Evolutionary conservation across 2,329 filamentous ascomycete species (phyloP), one percentile per base, ranked within the genome.

Genomic region (Camillea tinctor): DNA sequence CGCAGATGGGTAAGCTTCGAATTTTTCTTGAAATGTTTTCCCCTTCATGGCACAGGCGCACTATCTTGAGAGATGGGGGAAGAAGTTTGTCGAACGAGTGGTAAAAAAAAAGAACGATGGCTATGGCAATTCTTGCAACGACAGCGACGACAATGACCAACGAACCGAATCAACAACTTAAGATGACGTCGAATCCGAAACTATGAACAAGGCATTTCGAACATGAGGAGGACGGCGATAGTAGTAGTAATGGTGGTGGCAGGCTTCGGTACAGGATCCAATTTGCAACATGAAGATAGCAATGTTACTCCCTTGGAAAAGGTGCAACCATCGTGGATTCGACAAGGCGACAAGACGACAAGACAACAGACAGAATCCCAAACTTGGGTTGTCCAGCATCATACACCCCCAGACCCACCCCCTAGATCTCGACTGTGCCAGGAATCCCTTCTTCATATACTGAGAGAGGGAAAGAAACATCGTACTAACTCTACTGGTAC

Each of bases 401-500:
- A n/a, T n/a, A n/a, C n/a, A n/a, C n/a, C n/a, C n/a, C n/a, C n/a
- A n/a, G 24, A 26, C 24, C 8, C 24, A 26, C 8, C 24, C 26
- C 24, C 17, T 44, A 11, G 3, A 44, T 17, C 6, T 44, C 5
- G 36, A 44, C 13, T n/a, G 6, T 44, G 36, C 36, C 17, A n/a
- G 17, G 36, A n/a, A 44, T n/a, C 11, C 5, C 36, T 40, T n/a
- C 36, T 44, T 11, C n/a, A 11, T n/a, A n/a, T 17, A 11, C 17
- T 44, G 36, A 11, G 17, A n/a, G 36, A n/a, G n/a, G 36, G 36
- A n/a, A 57, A 68, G 61, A 68, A 69, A 62, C 59, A 44, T 58
- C 58, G n/a, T n/a, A 60, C 68, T 70, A 76, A 78, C 76, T 66
- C 76, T 72, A 65, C 60, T 61, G 50, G 57, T 30, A 30, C n/a